A percentile compares a stretch with the other conserved stretches of the same genome.
Conservation (phyloP, 257 asterid genomes). For the Knoxia roxburghii region DNA sequence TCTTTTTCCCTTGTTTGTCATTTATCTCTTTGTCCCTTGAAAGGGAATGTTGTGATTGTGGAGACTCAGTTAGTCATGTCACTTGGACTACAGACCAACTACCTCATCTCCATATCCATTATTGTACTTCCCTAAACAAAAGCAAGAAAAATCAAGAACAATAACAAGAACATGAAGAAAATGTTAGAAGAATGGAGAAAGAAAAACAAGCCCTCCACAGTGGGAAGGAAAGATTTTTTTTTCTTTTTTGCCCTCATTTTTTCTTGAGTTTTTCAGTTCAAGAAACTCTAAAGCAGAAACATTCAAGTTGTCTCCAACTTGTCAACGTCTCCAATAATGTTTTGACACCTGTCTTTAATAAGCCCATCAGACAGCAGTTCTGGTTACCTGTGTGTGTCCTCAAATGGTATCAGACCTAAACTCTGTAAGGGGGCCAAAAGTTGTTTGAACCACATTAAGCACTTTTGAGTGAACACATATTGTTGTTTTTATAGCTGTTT, state of each 20-base stretch:
- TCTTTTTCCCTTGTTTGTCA: neutral
- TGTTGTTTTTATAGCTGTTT: too few species aligned
- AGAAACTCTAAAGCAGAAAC: slow-evolving; percentile 4
- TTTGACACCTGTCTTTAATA: slow-evolving; percentile 13
- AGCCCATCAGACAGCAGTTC: slow-evolving; percentile 13
- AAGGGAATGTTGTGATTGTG: slow-evolving; percentile 31
- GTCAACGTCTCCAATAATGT: slow-evolving; percentile 12
- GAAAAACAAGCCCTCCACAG: slow-evolving; percentile 9
- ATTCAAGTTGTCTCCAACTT: slow-evolving; percentile 25
- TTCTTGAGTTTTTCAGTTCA: slow-evolving; percentile 4
- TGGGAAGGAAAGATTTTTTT: too few species aligned
- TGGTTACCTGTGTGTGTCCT: slow-evolving; percentile 7
- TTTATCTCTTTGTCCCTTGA: slow-evolving; percentile 18
- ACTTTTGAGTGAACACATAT: neutral
- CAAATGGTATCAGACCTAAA: slow-evolving; percentile 14
- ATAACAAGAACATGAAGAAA: too few species aligned
- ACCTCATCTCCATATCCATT: slow-evolving; percentile 19
- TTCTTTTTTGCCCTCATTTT: neutral
- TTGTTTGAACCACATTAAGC: slow-evolving; percentile 13
- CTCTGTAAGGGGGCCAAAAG: slow-evolving; percentile 15
- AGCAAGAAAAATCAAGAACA: neutral
- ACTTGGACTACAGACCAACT: slow-evolving; percentile 13
- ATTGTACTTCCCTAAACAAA: slow-evolving; percentile 7
- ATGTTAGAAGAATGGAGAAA: neutral
- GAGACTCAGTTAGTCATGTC: slow-evolving; percentile 34